phyloP scores from a whole-genome alignment of 352 stramenopile species.

The Pythium coloratum region DNA sequence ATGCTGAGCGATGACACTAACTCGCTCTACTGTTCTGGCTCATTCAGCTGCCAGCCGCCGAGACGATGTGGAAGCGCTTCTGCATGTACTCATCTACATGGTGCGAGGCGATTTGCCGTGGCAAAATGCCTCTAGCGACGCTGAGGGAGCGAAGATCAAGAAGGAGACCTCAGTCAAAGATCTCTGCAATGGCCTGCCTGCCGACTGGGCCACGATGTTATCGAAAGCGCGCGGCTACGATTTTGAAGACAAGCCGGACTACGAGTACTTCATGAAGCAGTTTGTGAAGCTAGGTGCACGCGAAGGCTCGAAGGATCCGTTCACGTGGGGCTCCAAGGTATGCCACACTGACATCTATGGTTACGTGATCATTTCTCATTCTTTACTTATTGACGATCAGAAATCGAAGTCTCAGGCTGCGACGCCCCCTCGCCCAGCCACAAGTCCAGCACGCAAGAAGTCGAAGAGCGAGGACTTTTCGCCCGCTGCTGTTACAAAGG shows the following conservation, averaged over 20 bases:
- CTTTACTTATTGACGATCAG: background rate
- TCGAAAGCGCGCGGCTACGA: conserved; percentile 48
- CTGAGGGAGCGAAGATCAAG: conserved; percentile 74
- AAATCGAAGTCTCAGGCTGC: conserved; percentile 7
- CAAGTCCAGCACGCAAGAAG: conserved; percentile 28
- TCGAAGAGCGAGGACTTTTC: conserved; percentile 17
- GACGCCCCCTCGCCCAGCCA: background rate
- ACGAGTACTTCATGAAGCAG: conserved; percentile 60
- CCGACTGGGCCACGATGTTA: conserved; percentile 64
- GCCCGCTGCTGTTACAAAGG: background rate
- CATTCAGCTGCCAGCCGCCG: conserved; percentile 67
- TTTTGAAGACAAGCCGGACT: conserved; percentile 81
- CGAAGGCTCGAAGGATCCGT: conserved; percentile 34
- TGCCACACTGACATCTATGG: background rate
- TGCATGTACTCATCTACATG: conserved; percentile 90
- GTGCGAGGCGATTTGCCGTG: conserved; percentile 78
- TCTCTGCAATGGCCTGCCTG: conserved; percentile 55
- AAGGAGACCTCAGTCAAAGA: conserved; percentile 46
- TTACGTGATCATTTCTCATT: conserved; percentile 12
- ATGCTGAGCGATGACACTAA: background rate
- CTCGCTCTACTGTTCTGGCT: background rate
- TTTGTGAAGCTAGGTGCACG: conserved; percentile 56
- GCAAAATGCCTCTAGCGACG: conserved; percentile 57
- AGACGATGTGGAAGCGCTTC: conserved; percentile 91
- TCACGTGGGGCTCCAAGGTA: conserved; percentile 46